Conservation (phyloP, 2,329 filamentous ascomycete species). For the Epichloe aotearoae region DNA sequence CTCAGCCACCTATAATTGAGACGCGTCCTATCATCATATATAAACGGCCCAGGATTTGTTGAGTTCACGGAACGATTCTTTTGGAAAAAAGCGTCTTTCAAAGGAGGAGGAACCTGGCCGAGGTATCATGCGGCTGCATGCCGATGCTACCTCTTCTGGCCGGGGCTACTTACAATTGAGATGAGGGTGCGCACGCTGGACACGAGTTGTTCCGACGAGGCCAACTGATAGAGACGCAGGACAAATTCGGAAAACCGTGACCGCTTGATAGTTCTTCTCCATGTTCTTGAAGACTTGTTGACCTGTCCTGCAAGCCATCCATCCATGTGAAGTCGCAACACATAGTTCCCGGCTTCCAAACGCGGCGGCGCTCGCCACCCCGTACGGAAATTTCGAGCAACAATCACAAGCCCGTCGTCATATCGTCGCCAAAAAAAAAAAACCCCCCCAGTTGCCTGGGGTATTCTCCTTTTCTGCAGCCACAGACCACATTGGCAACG, state of each 20-base stretch:
- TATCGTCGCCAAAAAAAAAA: no score
- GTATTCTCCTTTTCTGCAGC: no score
- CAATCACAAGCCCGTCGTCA: not conserved
- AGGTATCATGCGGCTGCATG: not conserved
- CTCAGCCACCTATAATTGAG: constrained; percentile 3
- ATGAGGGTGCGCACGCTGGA: no score
- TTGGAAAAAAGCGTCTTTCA: not conserved
- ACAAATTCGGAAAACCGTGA: not conserved
- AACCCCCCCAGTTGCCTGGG: no score
- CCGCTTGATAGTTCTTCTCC: not conserved
- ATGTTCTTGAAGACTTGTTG: not conserved
- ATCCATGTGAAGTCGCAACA: no score
- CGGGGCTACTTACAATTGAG: not conserved
- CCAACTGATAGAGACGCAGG: not conserved
- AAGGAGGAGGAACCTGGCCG: not conserved
- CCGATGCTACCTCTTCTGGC: not conserved
- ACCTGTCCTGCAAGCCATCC: not conserved
- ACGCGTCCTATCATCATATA: not conserved
- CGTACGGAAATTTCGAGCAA: not conserved
- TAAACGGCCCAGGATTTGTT: not conserved
- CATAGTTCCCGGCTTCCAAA: no score
- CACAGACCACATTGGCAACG: not conserved
- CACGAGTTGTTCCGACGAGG: no score
- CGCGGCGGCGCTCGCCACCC: no score
- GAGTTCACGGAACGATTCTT: not conserved